Evolutionary conservation across 306 rosid species (phyloP).

Genomic region (Hippophae rhamnoides): DNA sequence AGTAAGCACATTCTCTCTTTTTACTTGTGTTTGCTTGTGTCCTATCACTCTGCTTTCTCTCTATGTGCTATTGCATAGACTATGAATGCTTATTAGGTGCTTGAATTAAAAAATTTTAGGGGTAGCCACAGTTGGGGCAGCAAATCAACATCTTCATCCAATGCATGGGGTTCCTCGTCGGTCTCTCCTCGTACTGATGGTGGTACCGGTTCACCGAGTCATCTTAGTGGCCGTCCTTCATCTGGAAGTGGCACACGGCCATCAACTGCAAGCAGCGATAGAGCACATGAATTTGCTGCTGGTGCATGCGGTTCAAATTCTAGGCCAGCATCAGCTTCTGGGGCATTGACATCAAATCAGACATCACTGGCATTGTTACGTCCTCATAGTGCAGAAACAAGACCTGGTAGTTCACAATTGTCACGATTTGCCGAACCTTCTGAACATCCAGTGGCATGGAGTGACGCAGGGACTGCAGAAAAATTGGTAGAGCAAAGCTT

Average conservation of each 20-base stretch:
- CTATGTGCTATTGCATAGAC: neutral
- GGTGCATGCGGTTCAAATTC: constrained; percentile 75
- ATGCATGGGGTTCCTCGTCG: constrained; percentile 84
- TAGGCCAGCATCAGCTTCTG: constrained; percentile 95
- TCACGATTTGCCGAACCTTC: constrained; percentile 86
- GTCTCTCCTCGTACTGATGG: constrained; percentile 77
- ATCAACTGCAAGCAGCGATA: constrained; percentile 89
- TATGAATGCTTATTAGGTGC: constrained; percentile 4
- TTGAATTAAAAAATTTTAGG: constrained; percentile 33
- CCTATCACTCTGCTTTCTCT: neutral
- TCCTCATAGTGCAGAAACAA: constrained; percentile 94
- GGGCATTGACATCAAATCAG: constrained; percentile 61
- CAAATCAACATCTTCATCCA: constrained; percentile 68
- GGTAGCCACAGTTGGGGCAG: constrained; percentile 95
- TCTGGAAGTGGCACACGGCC: constrained; percentile 92
- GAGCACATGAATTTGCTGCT: constrained; percentile 48
- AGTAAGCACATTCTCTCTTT: constrained; percentile 42
- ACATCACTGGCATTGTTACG: constrained; percentile 60
- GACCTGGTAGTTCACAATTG: constrained; percentile 93
- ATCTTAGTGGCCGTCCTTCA: constrained; percentile 73
- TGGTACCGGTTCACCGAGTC: constrained; percentile 66
- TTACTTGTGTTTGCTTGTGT: neutral
- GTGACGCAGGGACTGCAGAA: constrained; percentile 60
- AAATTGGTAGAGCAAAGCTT: constrained; percentile 48
- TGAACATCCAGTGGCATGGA: constrained; percentile 78